These are phyloP conservation scores for Mycena rebaudengoi DNA, from an alignment of 768 basidiomycete genomes.

Conservation along the genomic window DNA sequence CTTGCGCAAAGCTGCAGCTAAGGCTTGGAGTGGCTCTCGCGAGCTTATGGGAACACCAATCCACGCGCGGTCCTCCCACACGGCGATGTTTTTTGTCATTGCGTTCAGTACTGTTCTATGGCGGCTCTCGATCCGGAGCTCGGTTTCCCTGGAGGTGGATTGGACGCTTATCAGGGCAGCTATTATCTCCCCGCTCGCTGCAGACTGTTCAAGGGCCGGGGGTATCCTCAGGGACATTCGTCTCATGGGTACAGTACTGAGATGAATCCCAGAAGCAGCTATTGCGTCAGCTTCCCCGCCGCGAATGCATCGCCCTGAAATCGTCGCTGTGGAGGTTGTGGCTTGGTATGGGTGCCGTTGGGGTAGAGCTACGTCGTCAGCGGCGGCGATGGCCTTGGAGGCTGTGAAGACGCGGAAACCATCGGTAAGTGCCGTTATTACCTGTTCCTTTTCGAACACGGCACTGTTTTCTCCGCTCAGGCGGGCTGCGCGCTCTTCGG, in stretches of 20 bases:
- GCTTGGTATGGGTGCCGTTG: too few species aligned
- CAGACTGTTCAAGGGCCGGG: not conserved
- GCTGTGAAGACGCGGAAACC: not conserved
- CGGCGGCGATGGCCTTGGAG: not conserved
- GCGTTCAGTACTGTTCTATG: not conserved
- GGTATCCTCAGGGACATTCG: not conserved
- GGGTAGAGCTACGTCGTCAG: not conserved
- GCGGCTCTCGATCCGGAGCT: not conserved
- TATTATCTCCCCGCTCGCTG: not conserved
- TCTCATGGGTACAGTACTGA: not conserved
- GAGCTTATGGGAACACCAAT: not conserved
- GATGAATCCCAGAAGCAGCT: not conserved
- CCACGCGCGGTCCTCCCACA: conserved; percentile 11
- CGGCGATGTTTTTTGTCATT: not conserved
- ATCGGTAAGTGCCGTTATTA: too few species aligned
- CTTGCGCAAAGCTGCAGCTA: not conserved
- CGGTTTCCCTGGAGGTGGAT: not conserved
- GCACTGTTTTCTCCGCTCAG: too few species aligned
- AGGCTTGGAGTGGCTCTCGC: not conserved
- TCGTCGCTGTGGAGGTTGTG: not conserved
- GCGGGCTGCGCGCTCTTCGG: too few species aligned
- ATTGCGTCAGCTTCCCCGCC: not conserved
- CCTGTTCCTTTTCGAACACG: too few species aligned
- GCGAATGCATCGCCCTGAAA: not conserved
- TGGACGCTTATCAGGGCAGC: not conserved